phyloP scores from a whole-genome alignment of 2,329 filamentous ascomycete species.

The Sarocladium strictum region DNA sequence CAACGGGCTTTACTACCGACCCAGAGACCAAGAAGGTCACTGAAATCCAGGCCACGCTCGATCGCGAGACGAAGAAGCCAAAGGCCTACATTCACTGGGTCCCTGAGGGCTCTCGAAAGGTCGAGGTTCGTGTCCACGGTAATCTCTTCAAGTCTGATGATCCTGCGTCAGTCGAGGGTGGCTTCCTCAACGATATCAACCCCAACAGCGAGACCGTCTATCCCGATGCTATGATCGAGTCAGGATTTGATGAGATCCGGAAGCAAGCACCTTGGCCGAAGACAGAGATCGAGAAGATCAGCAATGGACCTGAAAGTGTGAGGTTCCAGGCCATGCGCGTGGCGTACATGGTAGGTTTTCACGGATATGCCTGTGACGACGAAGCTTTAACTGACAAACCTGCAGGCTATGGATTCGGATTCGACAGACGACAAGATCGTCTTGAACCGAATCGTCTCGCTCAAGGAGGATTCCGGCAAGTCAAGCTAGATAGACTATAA shows the following conservation, averaged over 20 bases:
- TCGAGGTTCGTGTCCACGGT: constrained; percentile 75
- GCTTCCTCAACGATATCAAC: constrained; percentile 80
- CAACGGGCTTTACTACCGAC: constrained; percentile 64
- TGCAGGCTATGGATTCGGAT: constrained; percentile 63
- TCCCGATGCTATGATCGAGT: constrained; percentile 71
- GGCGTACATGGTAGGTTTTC: constrained; percentile 64
- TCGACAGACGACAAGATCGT: constrained; percentile 68
- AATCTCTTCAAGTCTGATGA: constrained; percentile 82
- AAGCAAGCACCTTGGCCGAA: constrained; percentile 75
- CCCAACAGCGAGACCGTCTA: constrained; percentile 79
- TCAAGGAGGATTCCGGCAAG: constrained; percentile 76
- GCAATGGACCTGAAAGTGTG: constrained; percentile 64
- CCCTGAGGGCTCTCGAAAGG: constrained; percentile 57
- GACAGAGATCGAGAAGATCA: constrained; percentile 58
- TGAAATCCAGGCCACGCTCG: constrained; percentile 57
- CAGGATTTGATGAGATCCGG: constrained; percentile 73
- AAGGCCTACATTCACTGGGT: constrained; percentile 94
- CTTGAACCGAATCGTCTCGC: constrained; percentile 78
- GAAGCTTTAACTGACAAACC: background rate
- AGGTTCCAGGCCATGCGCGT: constrained; percentile 89
- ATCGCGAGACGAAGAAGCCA: constrained; percentile 64
- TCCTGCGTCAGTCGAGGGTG: constrained; percentile 69
- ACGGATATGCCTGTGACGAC: background rate
- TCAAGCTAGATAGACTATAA: background rate
- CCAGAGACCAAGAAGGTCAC: constrained; percentile 57